Conservation (phyloP, 352 stramenopile genomes). For the Globisporangium irregulare region DNA sequence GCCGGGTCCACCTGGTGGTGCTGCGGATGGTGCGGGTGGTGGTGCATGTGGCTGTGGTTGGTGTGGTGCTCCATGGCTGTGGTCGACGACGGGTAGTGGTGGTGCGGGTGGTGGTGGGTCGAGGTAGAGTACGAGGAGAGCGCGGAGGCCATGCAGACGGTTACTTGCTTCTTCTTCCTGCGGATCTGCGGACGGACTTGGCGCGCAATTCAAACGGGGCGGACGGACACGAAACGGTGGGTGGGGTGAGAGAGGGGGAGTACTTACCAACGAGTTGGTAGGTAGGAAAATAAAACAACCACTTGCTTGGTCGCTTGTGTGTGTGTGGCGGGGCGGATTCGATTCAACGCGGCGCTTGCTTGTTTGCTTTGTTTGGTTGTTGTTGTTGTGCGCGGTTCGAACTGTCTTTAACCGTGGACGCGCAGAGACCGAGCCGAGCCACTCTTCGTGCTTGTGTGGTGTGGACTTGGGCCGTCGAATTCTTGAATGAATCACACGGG, state of each 20-base stretch:
- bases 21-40: slow-evolving; percentile 18
- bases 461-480: slow-evolving; percentile 13
- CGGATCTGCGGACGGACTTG: background rate
- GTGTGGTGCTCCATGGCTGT: slow-evolving; percentile 18
- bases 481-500: slow-evolving; percentile 10
- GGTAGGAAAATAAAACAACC: slow-evolving; percentile 23
- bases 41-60: slow-evolving; percentile 9
- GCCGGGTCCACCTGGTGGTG: slow-evolving; percentile 32
- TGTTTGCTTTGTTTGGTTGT: background rate
- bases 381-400: slow-evolving; percentile 3
- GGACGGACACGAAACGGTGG: background rate
- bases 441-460: slow-evolving; percentile 12
- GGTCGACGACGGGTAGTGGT: background rate
- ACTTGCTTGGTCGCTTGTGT: background rate
- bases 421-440: slow-evolving; percentile 14
- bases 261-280: slow-evolving; percentile 21
- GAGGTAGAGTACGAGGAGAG: slow-evolving; percentile 11
- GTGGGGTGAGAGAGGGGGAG: background rate
- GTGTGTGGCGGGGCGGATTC: slow-evolving; percentile 7
- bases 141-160: slow-evolving; percentile 13
- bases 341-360: slow-evolving; percentile 1
- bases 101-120: slow-evolving; percentile 7
- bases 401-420: slow-evolving; percentile 16
- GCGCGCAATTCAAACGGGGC: slow-evolving; percentile 17
- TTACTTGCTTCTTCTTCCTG: background rate